Conservation (phyloP, 768 basidiomycete species). For the Lactarius deliciosus region DNA sequence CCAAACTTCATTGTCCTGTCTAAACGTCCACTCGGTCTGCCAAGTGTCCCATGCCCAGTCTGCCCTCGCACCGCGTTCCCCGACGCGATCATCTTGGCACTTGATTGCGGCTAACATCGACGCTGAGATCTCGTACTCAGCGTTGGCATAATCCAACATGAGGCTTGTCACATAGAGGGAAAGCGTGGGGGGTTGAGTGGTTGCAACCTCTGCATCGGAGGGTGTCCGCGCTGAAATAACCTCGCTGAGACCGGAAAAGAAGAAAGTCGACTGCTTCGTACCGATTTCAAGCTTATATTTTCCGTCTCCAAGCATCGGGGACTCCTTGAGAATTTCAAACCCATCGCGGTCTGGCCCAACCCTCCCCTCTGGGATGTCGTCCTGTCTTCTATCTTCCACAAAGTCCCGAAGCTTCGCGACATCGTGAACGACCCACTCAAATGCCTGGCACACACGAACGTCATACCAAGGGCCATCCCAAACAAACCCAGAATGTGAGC, state of each 20-base stretch:
- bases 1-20: constrained; percentile 72
- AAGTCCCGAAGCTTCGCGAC: constrained; percentile 56
- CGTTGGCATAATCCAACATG: constrained; percentile 58
- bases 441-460: constrained; percentile 45
- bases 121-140: constrained; percentile 57
- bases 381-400: constrained; percentile 43
- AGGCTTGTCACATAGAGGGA: constrained; percentile 68
- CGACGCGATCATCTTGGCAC: constrained; percentile 56
- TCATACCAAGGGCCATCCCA: neutral
- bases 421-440: constrained; percentile 69
- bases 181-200: constrained; percentile 44
- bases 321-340: constrained; percentile 64
- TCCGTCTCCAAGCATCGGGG: constrained; percentile 65
- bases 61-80: constrained; percentile 60
- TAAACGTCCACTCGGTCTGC: constrained; percentile 70
- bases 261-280: constrained; percentile 32
- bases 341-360: constrained; percentile 40
- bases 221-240: constrained; percentile 14
- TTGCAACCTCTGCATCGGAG: constrained; percentile 9
- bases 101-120: constrained; percentile 76
- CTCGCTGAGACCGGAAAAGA: neutral
- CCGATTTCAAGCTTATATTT: constrained; percentile 74
- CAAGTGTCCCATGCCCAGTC: constrained; percentile 76
- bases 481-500: constrained; percentile 25
- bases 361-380: constrained; percentile 35